Evolutionary conservation across 179 eudicot species (phyloP).

Genomic region (Nepenthes alata): DNA sequence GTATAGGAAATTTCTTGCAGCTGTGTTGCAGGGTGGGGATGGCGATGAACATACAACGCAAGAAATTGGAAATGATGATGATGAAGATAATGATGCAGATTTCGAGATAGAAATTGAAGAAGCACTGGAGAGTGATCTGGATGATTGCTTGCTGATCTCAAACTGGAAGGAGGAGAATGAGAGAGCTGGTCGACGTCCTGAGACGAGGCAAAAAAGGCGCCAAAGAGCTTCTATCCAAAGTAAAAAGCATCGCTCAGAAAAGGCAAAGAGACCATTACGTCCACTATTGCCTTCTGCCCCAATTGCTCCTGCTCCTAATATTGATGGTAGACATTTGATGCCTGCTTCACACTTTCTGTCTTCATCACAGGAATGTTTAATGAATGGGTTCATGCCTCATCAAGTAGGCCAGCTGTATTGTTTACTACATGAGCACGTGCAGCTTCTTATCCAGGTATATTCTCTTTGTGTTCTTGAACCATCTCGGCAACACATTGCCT

Average conservation of each 20-base stretch:
- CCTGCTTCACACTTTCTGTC: conserved; percentile 17
- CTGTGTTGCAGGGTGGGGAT: conserved; percentile 65
- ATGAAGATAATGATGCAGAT: conserved; percentile 98
- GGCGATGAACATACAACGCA: conserved; percentile 26
- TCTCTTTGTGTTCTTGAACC: conserved; percentile 73
- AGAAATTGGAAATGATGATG: conserved; percentile 55
- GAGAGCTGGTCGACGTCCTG: conserved; percentile 51
- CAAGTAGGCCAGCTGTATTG: conserved; percentile 80
- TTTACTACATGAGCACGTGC: conserved; percentile 82
- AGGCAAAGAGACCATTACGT: conserved; percentile 47
- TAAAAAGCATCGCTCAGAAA: conserved; percentile 24
- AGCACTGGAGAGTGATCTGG: conserved; percentile 87
- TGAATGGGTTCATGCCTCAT: conserved; percentile 57
- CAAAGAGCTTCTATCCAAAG: conserved; percentile 23
- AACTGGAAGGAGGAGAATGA: conserved; percentile 21
- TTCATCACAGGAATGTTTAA: conserved; percentile 18
- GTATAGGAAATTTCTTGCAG: conserved; percentile 89
- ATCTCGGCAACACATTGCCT: conserved; percentile 50
- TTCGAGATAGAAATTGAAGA: conserved; percentile 93
- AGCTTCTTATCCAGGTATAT: conserved; percentile 82
- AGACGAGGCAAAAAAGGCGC: conserved; percentile 59
- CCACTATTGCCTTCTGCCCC: conserved; percentile 52
- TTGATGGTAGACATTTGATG: conserved; percentile 15
- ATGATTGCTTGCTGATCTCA: conserved; percentile 24
- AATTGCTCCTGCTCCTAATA: conserved; percentile 33